Base-by-base conservation (phyloP, 352 stramenopile species). In the Globisporangium okanoganense region DNA sequence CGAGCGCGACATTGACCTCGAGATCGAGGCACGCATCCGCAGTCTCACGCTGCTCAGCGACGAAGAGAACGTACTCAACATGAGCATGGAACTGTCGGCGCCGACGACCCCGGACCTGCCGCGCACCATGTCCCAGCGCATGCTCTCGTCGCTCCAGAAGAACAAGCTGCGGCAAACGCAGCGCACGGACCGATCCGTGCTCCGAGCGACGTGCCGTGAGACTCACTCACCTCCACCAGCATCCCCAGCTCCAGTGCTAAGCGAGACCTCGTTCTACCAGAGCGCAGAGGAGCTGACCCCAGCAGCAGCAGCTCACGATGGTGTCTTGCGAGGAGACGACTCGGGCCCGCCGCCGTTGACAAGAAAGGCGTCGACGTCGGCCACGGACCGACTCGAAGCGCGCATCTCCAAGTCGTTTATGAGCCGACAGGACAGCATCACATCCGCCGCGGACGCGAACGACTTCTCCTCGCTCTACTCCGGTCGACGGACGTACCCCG, bases 1-100 rank as follows among this genome's bases (percentile, higher is more conserved):
- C 25, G 79, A 91, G 67, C 72, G 82, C 13, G 82, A 89, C 57
- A 86, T 88, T 16, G 82, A 91, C 69, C 58, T 84, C 31, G 79
- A 89, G 62, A 91, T 91, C 45, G 78, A 90, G 56, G 78, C 78
- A 49, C 76, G 76, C 25, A 69, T 80, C 44, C 76, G 68, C 43
- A 67, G 62, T 45, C 58, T 49, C 49, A 71, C 65, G 56, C 54
- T 68, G 33, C 64, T 65, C 14, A 51, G 36, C 54, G 67, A 60
- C 64, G 64, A 70, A 5, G 41, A 53, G 38, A 65, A 25, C 49
- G 33, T 58, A 29, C 51, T 56, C 22, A 54, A 60, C 9, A 51
- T 55, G 25, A 64, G 31, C 33, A 55, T 62, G 40, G 60, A 36
- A 10, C 31, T 43, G 3, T 25, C 44, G 5, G 31, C 56, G 38